Base-by-base conservation (phyloP, 2,329 filamentous ascomycete species). In the Fusarium napiforme region DNA sequence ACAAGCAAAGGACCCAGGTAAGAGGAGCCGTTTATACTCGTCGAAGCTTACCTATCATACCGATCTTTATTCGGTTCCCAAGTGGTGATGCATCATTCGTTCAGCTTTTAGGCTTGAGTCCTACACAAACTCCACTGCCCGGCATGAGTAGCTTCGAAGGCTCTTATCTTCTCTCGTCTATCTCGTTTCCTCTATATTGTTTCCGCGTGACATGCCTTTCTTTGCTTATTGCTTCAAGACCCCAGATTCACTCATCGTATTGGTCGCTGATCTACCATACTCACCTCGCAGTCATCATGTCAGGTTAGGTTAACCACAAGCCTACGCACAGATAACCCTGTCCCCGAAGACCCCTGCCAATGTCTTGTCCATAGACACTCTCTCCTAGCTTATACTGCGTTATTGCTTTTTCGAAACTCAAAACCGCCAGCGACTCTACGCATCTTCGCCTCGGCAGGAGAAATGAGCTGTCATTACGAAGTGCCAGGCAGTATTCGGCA, bases 301-400 rank as follows among this genome's bases (percentile, higher is more conserved):
- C 47, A 56, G 50, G 56, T 40, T 63, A 52, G 57, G 40, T 56
- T 49, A 53, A 67, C 56, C n/a, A 37, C 37, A 47, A 46, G 52
- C 61, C 47, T 67, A 30, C 52, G 32, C 46, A 28, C 60, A 30
- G 43, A 69, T 66, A 49, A 39, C 50, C 49, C 42, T 55, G 53
- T 15, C 46, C 39, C 21, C 37, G 34, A 53, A 62, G 61, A 49
- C 46, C 57, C 47, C 64, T 60, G 60, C 37, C 60, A 56, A 53
- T 49, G 53, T 50, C 69, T 52, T 47, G 45, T 55, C 62, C 45
- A 58, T 60, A 60, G 70, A 59, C 45, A 73, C 65, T 74, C 66
- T 68, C 34, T 74, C 69, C 60, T 72, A 53, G 50, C 34, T 53
- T 61, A 75, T 75, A 71, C 47, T 40, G 46, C 47, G 67, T 56